Base-by-base conservation (phyloP, 2,329 filamentous ascomycete genomes). In the Nigrograna mackinnonii region DNA sequence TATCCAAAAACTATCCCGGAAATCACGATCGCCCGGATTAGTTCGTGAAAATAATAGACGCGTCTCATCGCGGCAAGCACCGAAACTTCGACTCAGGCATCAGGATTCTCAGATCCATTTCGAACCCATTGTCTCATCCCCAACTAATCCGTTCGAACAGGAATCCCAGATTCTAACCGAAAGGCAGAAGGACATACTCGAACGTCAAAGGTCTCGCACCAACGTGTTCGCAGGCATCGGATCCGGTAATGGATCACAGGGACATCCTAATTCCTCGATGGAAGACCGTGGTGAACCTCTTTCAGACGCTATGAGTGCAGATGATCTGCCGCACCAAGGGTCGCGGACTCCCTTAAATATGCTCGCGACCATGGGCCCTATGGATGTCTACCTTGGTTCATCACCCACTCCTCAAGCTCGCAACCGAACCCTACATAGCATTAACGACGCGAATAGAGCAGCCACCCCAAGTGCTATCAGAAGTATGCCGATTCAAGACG, bases 101-200 rank as follows among this genome's bases (percentile, higher is more conserved):
- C 82, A 95, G 48, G 80, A 95, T 66, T 95, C 89, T 1, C 90
- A 95, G 58, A 79, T 95, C 19, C 79, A 88, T 32, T 94, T 94
- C 57, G 82, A 85, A 3, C 72, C 82, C 0, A 85, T 92, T 35
- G 78, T 80, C 21, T 82, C 83, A 11, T 82, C 84, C 0, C 71
- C 78, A 3, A 69, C 76, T 4, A 67, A 71, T 12, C 69, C 66
- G 1, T 62, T 64, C 16, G 53, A 60, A 3, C 60, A 77, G 2
- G 84, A 89, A 42, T 89, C 87, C 1, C 89, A 94, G 54, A 69
- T 84, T 14, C 72, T 95, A 36, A 95, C 90, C 0, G 87, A 91
- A 24, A 80, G 83, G 32, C 90, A 95, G 63, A 85, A 79, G 57
- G 89, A 95, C 56, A 83, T 92, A 31, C 80, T 84, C 34, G 83